These are phyloP conservation scores for Linum trigynum DNA, from an alignment of 345 rosid species.

Conservation along the genomic window DNA sequence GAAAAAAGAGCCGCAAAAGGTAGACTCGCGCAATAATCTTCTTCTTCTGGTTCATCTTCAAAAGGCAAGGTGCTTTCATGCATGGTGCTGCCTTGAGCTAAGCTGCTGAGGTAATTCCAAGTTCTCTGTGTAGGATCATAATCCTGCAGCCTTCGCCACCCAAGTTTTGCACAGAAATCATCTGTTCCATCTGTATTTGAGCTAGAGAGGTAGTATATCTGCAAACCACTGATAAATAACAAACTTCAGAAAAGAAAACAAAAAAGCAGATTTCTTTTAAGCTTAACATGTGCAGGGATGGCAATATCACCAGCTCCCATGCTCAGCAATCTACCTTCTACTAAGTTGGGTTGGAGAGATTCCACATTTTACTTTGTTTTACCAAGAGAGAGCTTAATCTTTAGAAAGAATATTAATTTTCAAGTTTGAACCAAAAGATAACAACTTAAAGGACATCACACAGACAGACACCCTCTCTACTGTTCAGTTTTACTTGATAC, in stretches of 20 bases:
- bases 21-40: conserved; percentile 82
- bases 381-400: background rate
- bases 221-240: conserved; percentile 45
- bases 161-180: conserved; percentile 59
- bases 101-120: conserved; percentile 67
- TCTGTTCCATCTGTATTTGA: conserved; percentile 55
- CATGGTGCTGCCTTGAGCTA: conserved; percentile 40
- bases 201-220: conserved; percentile 64
- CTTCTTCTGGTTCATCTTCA: conserved; percentile 85
- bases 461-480: no score
- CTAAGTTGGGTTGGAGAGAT: background rate
- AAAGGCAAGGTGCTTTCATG: conserved; percentile 32
- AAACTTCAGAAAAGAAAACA: background rate
- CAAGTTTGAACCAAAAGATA: no score
- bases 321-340: conserved; percentile 2
- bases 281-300: background rate
- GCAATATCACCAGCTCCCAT: background rate
- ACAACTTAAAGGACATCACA: no score
- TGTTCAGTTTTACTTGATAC: background rate
- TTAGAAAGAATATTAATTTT: no score
- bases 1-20: conserved; percentile 93
- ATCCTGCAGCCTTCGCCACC: conserved; percentile 65
- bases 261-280: background rate
- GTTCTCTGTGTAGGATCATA: conserved; percentile 63
- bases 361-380: background rate